phyloP scores from a whole-genome alignment of 345 rosid species.

The Populus nigra region DNA sequence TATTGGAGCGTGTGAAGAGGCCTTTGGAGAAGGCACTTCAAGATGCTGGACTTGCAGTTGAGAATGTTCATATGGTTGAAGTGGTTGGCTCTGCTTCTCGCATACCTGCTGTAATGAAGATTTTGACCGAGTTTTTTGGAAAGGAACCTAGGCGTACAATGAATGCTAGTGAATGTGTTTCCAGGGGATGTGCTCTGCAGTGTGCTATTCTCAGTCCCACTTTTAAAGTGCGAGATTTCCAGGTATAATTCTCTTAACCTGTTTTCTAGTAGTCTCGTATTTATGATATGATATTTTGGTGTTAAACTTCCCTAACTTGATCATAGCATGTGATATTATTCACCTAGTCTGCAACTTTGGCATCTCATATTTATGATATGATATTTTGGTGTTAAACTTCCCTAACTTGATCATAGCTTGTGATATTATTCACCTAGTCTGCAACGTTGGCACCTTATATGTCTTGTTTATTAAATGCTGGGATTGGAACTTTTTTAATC shows the following conservation, averaged over 20 bases:
- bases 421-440: neutral
- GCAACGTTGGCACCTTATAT: neutral
- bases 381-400: no score
- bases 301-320: no score
- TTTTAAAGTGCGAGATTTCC: constrained; percentile 92
- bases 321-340: neutral
- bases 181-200: constrained; percentile 82
- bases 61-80: constrained; percentile 81
- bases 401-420: neutral
- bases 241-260: constrained; percentile 42
- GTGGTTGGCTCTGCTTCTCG: constrained; percentile 92
- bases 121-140: constrained; percentile 86
- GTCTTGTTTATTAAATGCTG: neutral
- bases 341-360: neutral
- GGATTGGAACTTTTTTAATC: neutral
- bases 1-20: constrained; percentile 81
- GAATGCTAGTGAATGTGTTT: constrained; percentile 99
- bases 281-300: no score
- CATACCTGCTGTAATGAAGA: constrained; percentile 74
- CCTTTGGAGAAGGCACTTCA: constrained; percentile 87
- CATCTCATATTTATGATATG: neutral
- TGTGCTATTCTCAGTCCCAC: constrained; percentile 99
- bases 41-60: constrained; percentile 73
- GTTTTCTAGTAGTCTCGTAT: neutral
- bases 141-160: constrained; percentile 95